Evolutionary conservation across 306 rosid genomes (phyloP).

Genomic region (Vachellia collinsii): DNA sequence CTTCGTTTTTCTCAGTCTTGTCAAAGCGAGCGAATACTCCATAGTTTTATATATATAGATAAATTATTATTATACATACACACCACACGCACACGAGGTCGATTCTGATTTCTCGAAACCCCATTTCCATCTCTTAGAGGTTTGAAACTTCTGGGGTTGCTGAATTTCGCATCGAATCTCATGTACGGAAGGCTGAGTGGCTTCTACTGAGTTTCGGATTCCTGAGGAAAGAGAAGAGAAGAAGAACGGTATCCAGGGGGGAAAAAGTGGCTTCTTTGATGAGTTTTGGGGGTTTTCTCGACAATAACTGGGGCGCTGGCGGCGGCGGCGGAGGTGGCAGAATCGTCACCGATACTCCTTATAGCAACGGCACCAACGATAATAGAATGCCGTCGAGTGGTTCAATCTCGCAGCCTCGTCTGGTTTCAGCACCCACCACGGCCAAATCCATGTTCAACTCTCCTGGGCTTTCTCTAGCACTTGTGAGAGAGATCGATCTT

Average conservation of each 20-base stretch:
- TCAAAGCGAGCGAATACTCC: neutral
- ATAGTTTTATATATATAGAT: neutral
- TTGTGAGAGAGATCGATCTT: constrained; percentile 58
- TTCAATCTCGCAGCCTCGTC: constrained; percentile 72
- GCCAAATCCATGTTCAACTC: constrained; percentile 97
- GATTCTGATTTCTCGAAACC: constrained; percentile 10
- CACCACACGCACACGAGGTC: neutral
- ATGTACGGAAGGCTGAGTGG: neutral
- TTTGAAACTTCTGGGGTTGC: constrained; percentile 20
- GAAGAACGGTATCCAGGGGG: neutral
- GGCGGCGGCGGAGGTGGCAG: constrained; percentile 52
- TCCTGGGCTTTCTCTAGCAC: constrained; percentile 88
- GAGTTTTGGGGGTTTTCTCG: constrained; percentile 95
- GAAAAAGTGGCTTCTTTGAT: constrained; percentile 57
- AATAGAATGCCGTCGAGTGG: constrained; percentile 65
- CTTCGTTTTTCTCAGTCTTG: constrained; percentile 9
- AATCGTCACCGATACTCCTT: constrained; percentile 67
- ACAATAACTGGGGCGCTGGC: constrained; percentile 57
- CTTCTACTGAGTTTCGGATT: neutral
- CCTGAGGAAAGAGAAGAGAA: neutral
- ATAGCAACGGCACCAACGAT: constrained; percentile 36
- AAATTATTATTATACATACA: neutral
- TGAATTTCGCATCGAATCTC: constrained; percentile 16
- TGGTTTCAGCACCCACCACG: constrained; percentile 60
- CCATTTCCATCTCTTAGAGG: neutral